Conservation (phyloP, 192 early-diverging fungal species). For the Coemansia sp. region DNA sequence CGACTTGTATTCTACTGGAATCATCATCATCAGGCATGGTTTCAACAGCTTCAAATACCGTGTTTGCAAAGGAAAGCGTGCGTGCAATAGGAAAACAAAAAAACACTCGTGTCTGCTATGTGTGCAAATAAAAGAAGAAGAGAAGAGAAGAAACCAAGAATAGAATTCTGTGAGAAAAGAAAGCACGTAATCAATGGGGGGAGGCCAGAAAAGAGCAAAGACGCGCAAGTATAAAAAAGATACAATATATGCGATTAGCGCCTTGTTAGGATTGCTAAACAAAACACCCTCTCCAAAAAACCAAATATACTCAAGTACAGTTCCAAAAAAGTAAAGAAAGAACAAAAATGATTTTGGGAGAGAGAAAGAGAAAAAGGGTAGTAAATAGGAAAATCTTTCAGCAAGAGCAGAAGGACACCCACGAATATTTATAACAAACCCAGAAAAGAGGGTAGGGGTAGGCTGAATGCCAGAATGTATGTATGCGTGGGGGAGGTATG, state of each 20-base stretch:
- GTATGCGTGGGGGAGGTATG: no score
- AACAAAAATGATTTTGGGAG: no score
- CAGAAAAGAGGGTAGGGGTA: background rate
- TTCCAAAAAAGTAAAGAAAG: background rate
- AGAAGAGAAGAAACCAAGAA: background rate
- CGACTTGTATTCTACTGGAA: slow-evolving; percentile 12
- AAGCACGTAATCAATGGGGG: background rate
- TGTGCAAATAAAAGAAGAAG: background rate
- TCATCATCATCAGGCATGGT: background rate
- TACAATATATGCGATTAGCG: background rate
- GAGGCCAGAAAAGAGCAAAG: background rate
- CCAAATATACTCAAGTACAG: background rate
- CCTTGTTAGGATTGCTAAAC: background rate
- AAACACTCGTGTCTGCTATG: background rate
- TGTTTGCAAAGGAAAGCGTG: background rate
- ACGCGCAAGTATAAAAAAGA: no score
- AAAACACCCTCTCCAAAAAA: no score
- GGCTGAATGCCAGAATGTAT: background rate
- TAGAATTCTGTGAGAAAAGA: background rate
- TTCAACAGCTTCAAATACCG: background rate
- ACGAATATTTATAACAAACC: slow-evolving; percentile 12
- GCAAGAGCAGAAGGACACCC: background rate
- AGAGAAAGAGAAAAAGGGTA: background rate
- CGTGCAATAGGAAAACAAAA: background rate
- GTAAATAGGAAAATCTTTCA: background rate